Percentiles rank a stretch among this genome's conserved stretches.
These are phyloP conservation scores for Extremus antarcticus DNA, from an alignment of 495 filamentous ascomycete genomes.

Conservation along the genomic window DNA sequence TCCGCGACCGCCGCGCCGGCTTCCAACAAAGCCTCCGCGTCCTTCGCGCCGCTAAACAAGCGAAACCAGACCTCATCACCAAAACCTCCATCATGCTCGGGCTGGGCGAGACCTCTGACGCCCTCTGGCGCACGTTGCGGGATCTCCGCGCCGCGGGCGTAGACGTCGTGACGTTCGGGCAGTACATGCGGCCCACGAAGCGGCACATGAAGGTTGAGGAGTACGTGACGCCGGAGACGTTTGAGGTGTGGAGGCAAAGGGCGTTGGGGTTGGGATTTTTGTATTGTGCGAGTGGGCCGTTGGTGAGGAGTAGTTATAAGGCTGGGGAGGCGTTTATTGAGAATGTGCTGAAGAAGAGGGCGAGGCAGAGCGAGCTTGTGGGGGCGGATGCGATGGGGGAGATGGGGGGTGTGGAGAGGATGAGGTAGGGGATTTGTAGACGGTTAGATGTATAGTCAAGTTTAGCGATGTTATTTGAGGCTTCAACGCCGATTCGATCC, in stretches of 20 bases:
- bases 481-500: no score
- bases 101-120: constrained; percentile 82
- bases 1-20: constrained; percentile 79
- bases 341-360: constrained; percentile 87
- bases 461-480: no score
- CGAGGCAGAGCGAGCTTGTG: constrained; percentile 35
- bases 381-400: constrained; percentile 15
- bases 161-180: constrained; percentile 93
- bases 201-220: constrained; percentile 91
- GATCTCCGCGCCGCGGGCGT: constrained; percentile 70
- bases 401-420: constrained; percentile 8
- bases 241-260: constrained; percentile 81
- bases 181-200: constrained; percentile 99
- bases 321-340: constrained; percentile 98
- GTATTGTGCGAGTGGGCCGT: constrained; percentile 85
- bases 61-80: constrained; percentile 67
- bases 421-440: neutral
- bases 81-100: constrained; percentile 98
- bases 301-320: constrained; percentile 92
- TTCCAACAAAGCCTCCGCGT: constrained; percentile 80
- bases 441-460: no score
- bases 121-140: constrained; percentile 69
- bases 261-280: constrained; percentile 93
- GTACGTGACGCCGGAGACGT: constrained; percentile 81
- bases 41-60: constrained; percentile 68